Conservation (phyloP, 331 rosid species). For the Acacia pycnantha region DNA sequence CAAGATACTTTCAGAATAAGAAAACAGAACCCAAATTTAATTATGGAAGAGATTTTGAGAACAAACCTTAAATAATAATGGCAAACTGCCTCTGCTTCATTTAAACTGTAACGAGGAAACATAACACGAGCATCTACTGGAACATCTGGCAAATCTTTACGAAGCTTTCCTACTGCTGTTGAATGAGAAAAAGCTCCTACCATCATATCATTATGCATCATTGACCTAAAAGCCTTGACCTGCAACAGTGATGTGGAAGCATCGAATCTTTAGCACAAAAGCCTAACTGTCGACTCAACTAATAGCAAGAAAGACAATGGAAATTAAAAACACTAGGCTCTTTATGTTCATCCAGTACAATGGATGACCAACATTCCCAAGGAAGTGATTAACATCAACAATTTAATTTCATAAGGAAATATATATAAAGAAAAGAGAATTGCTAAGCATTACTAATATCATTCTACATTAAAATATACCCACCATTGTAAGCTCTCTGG, state of each 20-base stretch:
- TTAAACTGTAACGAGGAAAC: slow-evolving; percentile 76
- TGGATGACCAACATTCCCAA: slow-evolving; percentile 19
- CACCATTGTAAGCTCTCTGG: slow-evolving; percentile 84
- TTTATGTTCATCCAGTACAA: neutral
- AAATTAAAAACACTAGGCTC: neutral
- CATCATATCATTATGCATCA: slow-evolving; percentile 91
- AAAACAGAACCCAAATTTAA: neutral
- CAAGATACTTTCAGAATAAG: neutral
- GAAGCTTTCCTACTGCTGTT: slow-evolving; percentile 92
- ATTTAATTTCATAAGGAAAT: neutral
- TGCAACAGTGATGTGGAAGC: slow-evolving; percentile 40
- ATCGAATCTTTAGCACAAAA: slow-evolving; percentile 17
- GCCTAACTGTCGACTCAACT: slow-evolving; percentile 4
- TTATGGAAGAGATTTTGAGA: neutral
- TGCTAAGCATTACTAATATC: neutral
- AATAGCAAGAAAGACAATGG: neutral
- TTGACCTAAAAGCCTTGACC: slow-evolving; percentile 94
- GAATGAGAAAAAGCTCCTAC: slow-evolving; percentile 97
- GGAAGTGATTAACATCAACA: slow-evolving; percentile 1
- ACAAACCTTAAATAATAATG: slow-evolving; percentile 85
- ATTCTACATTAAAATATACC: slow-evolving; percentile 31
- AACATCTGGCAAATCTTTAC: slow-evolving; percentile 88
- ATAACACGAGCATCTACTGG: slow-evolving; percentile 75
- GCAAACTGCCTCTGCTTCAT: slow-evolving; percentile 85
- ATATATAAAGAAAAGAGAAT: neutral